phyloP scores from a whole-genome alignment of 2,329 filamentous ascomycete genomes.

The Fusarium sp. region DNA sequence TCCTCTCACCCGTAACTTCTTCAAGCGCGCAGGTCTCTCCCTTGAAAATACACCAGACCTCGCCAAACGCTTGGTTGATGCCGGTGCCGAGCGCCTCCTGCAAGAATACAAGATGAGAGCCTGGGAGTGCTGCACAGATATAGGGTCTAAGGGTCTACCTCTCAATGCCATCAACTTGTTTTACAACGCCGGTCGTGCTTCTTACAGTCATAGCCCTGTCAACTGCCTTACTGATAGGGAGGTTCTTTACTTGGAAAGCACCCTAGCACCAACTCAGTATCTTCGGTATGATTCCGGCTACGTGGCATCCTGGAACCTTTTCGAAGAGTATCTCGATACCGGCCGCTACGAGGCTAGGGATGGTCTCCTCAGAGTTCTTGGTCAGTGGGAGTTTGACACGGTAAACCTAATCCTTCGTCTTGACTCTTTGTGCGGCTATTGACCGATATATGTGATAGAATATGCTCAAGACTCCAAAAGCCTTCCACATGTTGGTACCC shows the following conservation, averaged over 20 bases:
- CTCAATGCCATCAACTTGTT: not conserved
- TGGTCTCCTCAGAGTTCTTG: not conserved
- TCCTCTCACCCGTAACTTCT: not conserved
- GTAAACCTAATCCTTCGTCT: not conserved
- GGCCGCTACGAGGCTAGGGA: not conserved
- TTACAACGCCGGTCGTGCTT: not conserved
- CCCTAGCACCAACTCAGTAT: not conserved
- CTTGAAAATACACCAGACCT: too few species aligned
- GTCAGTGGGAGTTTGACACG: not conserved
- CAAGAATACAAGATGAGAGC: not conserved
- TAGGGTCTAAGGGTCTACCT: not conserved
- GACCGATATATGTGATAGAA: not conserved
- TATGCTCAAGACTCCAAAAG: not conserved
- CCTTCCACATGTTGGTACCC: too few species aligned
- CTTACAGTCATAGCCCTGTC: not conserved
- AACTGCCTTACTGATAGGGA: not conserved
- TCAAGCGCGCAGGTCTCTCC: not conserved
- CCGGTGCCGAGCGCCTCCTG: not conserved
- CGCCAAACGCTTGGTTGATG: not conserved
- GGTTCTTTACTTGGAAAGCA: not conserved
- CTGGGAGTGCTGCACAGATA: not conserved
- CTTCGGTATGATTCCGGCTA: too few species aligned
- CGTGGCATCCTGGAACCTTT: not conserved
- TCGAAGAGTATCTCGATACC: not conserved
- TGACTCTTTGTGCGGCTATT: not conserved